Base-by-base conservation (phyloP, 202 grass and related monocot species). In the Zizania palustris region DNA sequence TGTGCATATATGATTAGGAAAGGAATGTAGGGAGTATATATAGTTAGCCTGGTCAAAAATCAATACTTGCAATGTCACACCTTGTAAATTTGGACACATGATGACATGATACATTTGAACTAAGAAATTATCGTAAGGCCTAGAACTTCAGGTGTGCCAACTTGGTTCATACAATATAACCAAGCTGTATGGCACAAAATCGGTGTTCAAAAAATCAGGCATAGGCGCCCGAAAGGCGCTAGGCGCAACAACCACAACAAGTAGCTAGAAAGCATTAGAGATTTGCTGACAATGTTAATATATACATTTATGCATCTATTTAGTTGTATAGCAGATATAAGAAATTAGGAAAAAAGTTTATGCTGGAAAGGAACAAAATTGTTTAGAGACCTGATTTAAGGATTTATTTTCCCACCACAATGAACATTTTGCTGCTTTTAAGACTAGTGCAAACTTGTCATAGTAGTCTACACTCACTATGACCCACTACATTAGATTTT, bases 161-260 rank as follows among this genome's bases (percentile, higher is more conserved):
- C 57, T 86, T 65, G 33, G 43, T 51, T 58, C 22, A 46, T 65
- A 28, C 55, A 40, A 41, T 69, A 43, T 13, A 42, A 7, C 53
- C 3, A 4, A 56, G 38, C 43, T 21, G 40, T 54, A 73, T 43
- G 48, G 4, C 21, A 82, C 38, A 58, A 42, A 62, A n/a, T n/a
- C n/a, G n/a, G n/a, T n/a, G n/a, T n/a, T n/a, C n/a, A n/a, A n/a
- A n/a, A n/a, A n/a, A n/a, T n/a, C n/a, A n/a, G n/a, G n/a, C n/a
- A n/a, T n/a, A n/a, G n/a, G n/a, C n/a, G n/a, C n/a, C n/a, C n/a
- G n/a, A n/a, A n/a, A n/a, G n/a, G n/a, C n/a, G n/a, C n/a, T n/a
- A n/a, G n/a, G n/a, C n/a, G n/a, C 39, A 84, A 72, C 39, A 56
- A 65, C 35, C 11, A 51, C 7, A 48, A 33, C 28, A 79, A 73